These are phyloP conservation scores for Akanthomyces uredinophilus DNA, from an alignment of 2,329 filamentous ascomycete genomes.

Conservation along the genomic window DNA sequence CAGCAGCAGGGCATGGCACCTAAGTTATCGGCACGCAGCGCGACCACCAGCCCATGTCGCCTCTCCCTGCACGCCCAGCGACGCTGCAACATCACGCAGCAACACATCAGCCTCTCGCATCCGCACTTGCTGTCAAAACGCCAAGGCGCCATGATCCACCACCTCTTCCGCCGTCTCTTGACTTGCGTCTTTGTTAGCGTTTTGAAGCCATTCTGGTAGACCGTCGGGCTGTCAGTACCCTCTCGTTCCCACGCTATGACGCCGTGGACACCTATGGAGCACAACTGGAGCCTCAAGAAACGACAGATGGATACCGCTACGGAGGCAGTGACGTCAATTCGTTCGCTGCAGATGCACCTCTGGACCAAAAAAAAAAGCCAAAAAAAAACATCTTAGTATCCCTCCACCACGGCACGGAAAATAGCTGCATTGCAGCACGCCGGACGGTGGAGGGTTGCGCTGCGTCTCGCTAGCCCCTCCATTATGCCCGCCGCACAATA, in stretches of 20 bases:
- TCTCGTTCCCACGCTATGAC: conserved; percentile 14
- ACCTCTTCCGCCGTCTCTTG: neutral
- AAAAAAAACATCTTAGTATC: neutral
- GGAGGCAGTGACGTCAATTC: conserved; percentile 14
- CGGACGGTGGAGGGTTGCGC: neutral
- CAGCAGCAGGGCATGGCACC: neutral
- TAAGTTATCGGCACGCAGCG: neutral
- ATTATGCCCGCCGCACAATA: conserved; percentile 3
- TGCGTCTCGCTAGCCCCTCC: neutral
- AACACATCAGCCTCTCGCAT: neutral
- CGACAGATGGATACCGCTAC: conserved; percentile 6
- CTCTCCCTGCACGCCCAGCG: neutral
- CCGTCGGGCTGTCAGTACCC: neutral
- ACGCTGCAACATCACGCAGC: neutral
- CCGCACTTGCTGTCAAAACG: neutral
- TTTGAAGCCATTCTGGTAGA: neutral
- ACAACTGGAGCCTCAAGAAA: conserved; percentile 13
- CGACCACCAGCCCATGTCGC: neutral
- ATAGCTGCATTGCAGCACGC: neutral
- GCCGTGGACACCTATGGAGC: conserved; percentile 1
- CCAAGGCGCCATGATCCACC: conserved; percentile 10
- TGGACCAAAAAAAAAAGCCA: neutral
- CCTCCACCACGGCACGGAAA: neutral
- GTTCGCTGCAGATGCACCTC: neutral
- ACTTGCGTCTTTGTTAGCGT: neutral